These are phyloP conservation scores for Paxillus rubicundulus DNA, from an alignment of 768 basidiomycete species.

Conservation along the genomic window DNA sequence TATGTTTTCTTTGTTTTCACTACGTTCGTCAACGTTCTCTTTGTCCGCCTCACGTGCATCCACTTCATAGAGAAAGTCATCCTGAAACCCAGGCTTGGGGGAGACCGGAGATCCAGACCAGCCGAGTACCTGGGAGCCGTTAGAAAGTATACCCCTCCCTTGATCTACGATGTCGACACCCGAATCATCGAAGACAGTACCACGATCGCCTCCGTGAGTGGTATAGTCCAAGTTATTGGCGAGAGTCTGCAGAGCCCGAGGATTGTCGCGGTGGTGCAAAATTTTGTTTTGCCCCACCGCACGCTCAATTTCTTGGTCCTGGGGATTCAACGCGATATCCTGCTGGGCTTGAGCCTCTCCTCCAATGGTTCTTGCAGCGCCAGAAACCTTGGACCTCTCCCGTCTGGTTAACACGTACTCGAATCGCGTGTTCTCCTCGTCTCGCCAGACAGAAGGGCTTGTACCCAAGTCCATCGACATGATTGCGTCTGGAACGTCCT, in stretches of 20 bases:
- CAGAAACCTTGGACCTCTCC: conserved; percentile 20
- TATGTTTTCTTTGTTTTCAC: conserved; percentile 19
- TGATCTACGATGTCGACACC: conserved; percentile 15
- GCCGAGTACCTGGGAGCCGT: neutral
- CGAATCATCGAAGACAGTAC: conserved; percentile 12
- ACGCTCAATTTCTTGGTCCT: neutral
- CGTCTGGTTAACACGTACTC: conserved; percentile 26
- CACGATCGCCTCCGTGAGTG: neutral
- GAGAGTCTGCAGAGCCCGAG: neutral
- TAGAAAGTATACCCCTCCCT: neutral
- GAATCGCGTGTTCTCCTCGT: conserved; percentile 7
- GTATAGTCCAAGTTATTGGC: neutral
- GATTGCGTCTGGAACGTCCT: conserved; percentile 3
- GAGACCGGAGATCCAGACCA: conserved; percentile 4
- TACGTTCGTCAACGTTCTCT: conserved; percentile 9
- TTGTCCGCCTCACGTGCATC: conserved; percentile 9
- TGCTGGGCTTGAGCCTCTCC: conserved; percentile 1
- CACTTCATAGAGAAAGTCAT: neutral
- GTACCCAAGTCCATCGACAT: conserved; percentile 14
- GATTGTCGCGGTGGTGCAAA: neutral
- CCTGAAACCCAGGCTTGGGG: conserved; percentile 9
- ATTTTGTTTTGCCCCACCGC: neutral
- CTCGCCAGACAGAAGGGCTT: conserved; percentile 22
- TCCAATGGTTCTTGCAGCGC: neutral
- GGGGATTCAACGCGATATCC: neutral